Evolutionary conservation across 306 rosid species (phyloP).

Genomic region (Biancaea sappan): DNA sequence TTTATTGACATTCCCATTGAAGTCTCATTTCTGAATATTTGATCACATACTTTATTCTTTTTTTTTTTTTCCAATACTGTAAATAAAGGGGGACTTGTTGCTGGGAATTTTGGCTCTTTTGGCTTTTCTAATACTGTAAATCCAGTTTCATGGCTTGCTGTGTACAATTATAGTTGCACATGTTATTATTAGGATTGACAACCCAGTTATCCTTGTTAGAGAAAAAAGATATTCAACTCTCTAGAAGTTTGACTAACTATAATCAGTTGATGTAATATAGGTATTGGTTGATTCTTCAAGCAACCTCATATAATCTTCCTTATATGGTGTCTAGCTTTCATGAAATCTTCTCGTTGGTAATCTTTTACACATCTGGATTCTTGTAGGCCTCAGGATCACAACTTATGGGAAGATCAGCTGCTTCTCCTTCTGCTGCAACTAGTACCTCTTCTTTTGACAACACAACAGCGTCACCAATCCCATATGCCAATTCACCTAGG

Average conservation of each 20-base stretch:
- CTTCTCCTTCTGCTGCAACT: slow-evolving; percentile 81
- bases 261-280: not conserved
- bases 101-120: not conserved
- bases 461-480: slow-evolving; percentile 77
- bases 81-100: slow-evolving; percentile 4
- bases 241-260: slow-evolving; percentile 17
- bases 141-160: slow-evolving; percentile 20
- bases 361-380: slow-evolving; percentile 18
- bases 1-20: slow-evolving; percentile 32
- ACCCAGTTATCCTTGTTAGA: slow-evolving; percentile 6
- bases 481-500: slow-evolving; percentile 96
- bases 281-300: slow-evolving; percentile 3
- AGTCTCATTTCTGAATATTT: slow-evolving; percentile 18
- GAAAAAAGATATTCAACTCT: slow-evolving; percentile 21
- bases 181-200: not conserved
- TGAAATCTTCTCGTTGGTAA: not conserved
- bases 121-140: not conserved
- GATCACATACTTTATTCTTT: not conserved
- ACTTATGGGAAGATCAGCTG: slow-evolving; percentile 90
- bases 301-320: slow-evolving; percentile 18
- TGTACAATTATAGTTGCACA: not conserved
- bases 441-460: slow-evolving; percentile 74
- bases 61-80: slow-evolving; percentile 21
- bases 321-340: slow-evolving; percentile 17
- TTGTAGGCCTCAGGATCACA: slow-evolving; percentile 80